Evolutionary conservation across 2,329 filamentous ascomycete genomes (phyloP).

Genomic region (Curvularia lunata): DNA sequence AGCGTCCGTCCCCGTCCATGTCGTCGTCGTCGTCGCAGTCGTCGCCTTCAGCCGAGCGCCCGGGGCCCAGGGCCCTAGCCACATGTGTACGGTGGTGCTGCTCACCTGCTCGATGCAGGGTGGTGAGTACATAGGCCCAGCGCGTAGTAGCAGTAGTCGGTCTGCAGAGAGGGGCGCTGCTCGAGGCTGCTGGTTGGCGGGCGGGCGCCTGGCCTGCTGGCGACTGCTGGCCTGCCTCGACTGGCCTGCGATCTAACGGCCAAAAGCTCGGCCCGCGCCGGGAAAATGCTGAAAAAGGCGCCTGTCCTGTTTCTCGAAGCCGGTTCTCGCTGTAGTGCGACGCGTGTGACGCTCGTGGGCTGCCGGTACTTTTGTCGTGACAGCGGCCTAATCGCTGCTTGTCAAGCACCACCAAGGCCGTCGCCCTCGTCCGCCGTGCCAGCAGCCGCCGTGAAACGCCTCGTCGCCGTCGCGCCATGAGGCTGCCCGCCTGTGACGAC

Average conservation of each 20-base stretch:
- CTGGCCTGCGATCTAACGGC: slow-evolving; percentile 44
- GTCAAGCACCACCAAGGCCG: too few species aligned
- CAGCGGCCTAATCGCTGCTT: slow-evolving; percentile 25
- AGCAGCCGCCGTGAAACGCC: slow-evolving; percentile 12
- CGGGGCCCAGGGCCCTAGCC: slow-evolving; percentile 20
- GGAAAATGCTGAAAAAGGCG: slow-evolving; percentile 32
- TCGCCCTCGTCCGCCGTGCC: slow-evolving; percentile 17
- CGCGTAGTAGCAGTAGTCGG: slow-evolving; percentile 33
- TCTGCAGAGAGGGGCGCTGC: neutral
- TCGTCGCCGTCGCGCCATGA: slow-evolving; percentile 25
- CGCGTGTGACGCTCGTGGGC: slow-evolving; percentile 33
- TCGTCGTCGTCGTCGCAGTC: too few species aligned
- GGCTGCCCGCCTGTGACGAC: slow-evolving; percentile 34
- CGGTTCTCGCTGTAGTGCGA: slow-evolving; percentile 34
- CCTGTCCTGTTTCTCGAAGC: slow-evolving; percentile 44
- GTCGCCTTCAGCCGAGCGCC: slow-evolving; percentile 25
- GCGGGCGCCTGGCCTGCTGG: too few species aligned
- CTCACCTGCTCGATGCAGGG: slow-evolving; percentile 45
- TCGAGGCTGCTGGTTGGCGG: too few species aligned
- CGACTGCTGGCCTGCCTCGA: slow-evolving; percentile 25
- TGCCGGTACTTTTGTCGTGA: slow-evolving; percentile 37
- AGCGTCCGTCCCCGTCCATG: too few species aligned
- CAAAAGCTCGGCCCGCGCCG: slow-evolving; percentile 50
- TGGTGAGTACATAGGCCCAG: neutral
- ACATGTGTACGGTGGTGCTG: slow-evolving; percentile 23